Percentiles rank a stretch among this genome's conserved stretches.
These are phyloP conservation scores for Coemansia sp. DNA, from an alignment of 192 early-diverging fungal genomes.

Conservation along the genomic window DNA sequence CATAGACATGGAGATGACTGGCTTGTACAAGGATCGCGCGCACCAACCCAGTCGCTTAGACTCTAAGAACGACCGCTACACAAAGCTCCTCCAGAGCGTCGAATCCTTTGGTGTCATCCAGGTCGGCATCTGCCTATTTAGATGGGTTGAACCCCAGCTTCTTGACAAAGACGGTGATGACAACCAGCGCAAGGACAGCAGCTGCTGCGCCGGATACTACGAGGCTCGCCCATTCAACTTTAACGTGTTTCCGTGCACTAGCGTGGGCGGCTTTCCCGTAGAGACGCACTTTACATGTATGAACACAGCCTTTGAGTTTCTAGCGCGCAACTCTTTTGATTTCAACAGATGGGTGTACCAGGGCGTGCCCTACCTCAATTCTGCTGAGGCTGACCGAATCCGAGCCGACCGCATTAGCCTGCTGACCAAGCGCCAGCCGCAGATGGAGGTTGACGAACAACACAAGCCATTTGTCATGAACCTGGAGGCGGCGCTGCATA, in stretches of 20 bases:
- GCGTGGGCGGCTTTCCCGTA: conserved; percentile 16
- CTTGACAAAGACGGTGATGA: too few relatives aligned
- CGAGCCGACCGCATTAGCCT: conserved; percentile 16
- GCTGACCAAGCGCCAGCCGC: conserved; percentile 19
- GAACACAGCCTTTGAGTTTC: conserved; percentile 66
- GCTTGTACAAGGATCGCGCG: conserved; percentile 32
- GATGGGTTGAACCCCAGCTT: conserved; percentile 51
- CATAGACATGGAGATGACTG: conserved; percentile 52
- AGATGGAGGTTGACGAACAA: conserved; percentile 12
- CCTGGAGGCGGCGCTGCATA: conserved; percentile 15
- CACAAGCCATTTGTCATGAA: conserved; percentile 18
- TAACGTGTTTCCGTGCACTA: conserved; percentile 72
- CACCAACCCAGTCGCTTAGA: conserved; percentile 45
- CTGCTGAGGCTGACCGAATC: conserved; percentile 16
- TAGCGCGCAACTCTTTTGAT: conserved; percentile 75
- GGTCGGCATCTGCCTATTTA: conserved; percentile 82
- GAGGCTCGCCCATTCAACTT: conserved; percentile 84
- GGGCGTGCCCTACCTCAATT: conserved; percentile 70
- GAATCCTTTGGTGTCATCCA: conserved; percentile 65
- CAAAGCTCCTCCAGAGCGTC: conserved; percentile 54
- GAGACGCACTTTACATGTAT: conserved; percentile 50
- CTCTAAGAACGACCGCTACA: conserved; percentile 57
- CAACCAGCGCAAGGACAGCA: neutral
- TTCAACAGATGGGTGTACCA: conserved; percentile 84
- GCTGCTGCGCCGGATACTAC: conserved; percentile 56